A percentile compares a stretch with the other conserved stretches of the same genome.
phyloP scores from a whole-genome alignment of 192 early-diverging fungal species.

The Gamsiella multidivaricata region DNA sequence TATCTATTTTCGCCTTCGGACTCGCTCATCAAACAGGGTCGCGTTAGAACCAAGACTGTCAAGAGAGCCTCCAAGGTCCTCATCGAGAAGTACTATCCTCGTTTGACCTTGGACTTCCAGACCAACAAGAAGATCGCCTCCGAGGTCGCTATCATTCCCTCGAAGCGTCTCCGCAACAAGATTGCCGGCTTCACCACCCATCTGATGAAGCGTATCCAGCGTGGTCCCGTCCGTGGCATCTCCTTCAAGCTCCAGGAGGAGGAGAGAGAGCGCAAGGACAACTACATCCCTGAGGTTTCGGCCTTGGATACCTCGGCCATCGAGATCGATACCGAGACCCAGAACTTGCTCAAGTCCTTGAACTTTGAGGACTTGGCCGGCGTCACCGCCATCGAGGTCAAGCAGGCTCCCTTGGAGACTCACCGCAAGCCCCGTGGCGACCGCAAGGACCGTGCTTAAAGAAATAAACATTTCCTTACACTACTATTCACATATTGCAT shows the following conservation, averaged over 20 bases:
- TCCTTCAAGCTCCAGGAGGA: slow-evolving; percentile 99
- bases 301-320: slow-evolving; percentile 91
- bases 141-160: slow-evolving; percentile 97
- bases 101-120: slow-evolving; percentile 99
- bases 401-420: slow-evolving; percentile 36
- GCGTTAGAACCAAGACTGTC: slow-evolving; percentile 99
- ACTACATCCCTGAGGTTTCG: slow-evolving; percentile 99
- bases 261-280: slow-evolving; percentile 99
- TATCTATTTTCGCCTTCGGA: too few species aligned
- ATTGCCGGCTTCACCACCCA: slow-evolving; percentile 99
- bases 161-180: slow-evolving; percentile 99
- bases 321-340: slow-evolving; percentile 96
- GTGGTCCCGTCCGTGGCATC: slow-evolving; percentile 98
- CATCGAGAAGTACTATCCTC: slow-evolving; percentile 99
- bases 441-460: slow-evolving; percentile 48
- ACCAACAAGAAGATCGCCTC: slow-evolving; percentile 99
- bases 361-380: slow-evolving; percentile 94
- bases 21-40: slow-evolving; percentile 88
- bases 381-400: slow-evolving; percentile 72
- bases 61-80: slow-evolving; percentile 99
- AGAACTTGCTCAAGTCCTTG: slow-evolving; percentile 95
- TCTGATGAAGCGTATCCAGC: slow-evolving; percentile 99
- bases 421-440: slow-evolving; percentile 41
- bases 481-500: neutral
- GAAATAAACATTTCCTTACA: slow-evolving; percentile 5